Base-by-base conservation (phyloP, 768 basidiomycete species). In the Holtermanniella nyarrowii region DNA sequence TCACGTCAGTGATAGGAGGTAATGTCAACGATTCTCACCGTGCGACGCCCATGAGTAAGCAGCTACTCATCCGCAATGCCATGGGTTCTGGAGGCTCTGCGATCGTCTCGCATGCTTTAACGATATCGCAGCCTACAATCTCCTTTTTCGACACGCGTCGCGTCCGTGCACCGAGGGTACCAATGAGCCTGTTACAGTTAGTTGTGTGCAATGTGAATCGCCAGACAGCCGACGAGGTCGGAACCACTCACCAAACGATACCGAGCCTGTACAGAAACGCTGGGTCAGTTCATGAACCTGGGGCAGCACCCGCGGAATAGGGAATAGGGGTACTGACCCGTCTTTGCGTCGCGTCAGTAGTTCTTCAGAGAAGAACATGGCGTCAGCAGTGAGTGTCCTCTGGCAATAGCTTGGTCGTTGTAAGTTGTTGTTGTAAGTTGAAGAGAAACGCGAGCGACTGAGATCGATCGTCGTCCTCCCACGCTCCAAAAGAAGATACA, bases 351-450 rank as follows among this genome's bases (percentile, higher is more conserved):
- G 82, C 18, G 84, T 80, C 22, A 93, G 75, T 3, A 91, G 72
- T 46, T 90, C 88, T 5, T 83, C 76, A 41, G 86, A 80, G 71
- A 88, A 93, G 75, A 93, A 93, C 88, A 93, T 88, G 41, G 16
- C 54, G 27, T 14, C 25, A 4, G 27, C 20, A 41, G 39, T 16
- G 26, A 21, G n/a, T n/a, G n/a, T n/a, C n/a, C n/a, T n/a, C n/a
- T n/a, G n/a, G n/a, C n/a, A n/a, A n/a, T n/a, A n/a, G n/a, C n/a
- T n/a, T n/a, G n/a, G n/a, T n/a, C n/a, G n/a, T n/a, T n/a, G n/a
- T n/a, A n/a, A n/a, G n/a, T n/a, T n/a, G n/a, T n/a, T n/a, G n/a
- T n/a, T n/a, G n/a, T n/a, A n/a, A n/a, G n/a, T n/a, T n/a, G 40
- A 46, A 39, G 43, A 54, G 48, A 46, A 53, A 46, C 42, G 52